A percentile compares a stretch with the other conserved stretches of the same genome.
Conservation (phyloP, 805 yeast species). For the Zygosaccharomyces rouxii region DNA sequence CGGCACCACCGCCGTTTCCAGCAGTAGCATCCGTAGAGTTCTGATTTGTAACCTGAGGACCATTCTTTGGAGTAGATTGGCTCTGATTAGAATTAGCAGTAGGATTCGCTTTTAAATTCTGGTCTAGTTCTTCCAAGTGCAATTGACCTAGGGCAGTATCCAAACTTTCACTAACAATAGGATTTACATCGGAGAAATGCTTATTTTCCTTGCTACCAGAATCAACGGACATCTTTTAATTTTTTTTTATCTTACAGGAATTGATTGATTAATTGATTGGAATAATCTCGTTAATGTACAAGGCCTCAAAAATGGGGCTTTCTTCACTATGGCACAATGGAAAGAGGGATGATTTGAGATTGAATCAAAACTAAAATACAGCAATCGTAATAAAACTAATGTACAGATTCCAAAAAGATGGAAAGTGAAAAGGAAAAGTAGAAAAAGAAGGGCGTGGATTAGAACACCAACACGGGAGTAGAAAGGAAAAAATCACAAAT, state of each 20-base stretch:
- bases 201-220: constrained; percentile 7
- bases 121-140: constrained; percentile 28
- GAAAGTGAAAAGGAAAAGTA: background rate
- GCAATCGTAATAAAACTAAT: constrained; percentile 5
- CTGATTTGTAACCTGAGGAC: background rate
- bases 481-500: background rate
- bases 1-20: background rate
- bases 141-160: constrained; percentile 33
- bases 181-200: constrained; percentile 19
- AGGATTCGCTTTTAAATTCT: background rate
- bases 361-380: constrained; percentile 7
- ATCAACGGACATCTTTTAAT: constrained; percentile 13
- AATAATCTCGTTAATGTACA: constrained; percentile 4
- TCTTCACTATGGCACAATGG: constrained; percentile 4
- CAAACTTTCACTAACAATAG: constrained; percentile 28
- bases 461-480: background rate
- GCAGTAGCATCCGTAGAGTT: background rate
- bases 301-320: background rate
- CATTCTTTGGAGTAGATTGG: background rate
- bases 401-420: constrained; percentile 11
- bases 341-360: background rate
- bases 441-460: background rate
- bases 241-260: background rate
- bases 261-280: background rate
- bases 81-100: constrained; percentile 1